A percentile compares a stretch with the other conserved stretches of the same genome.
phyloP scores from a whole-genome alignment of 2,329 filamentous ascomycete species.

The Aureobasidium mangrovei region DNA sequence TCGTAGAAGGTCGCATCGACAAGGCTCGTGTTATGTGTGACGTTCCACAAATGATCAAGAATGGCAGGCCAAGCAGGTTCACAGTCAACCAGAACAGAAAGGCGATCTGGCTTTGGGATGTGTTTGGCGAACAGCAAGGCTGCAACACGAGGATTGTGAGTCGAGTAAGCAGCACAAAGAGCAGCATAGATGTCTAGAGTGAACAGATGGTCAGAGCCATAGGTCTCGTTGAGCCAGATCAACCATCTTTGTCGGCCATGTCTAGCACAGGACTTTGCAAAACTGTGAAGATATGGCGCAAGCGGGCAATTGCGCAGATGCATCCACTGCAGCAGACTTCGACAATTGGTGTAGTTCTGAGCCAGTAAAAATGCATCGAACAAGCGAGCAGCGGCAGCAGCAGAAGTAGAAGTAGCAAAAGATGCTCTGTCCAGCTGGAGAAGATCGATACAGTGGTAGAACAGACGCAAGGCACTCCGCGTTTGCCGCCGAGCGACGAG shows the following conservation, averaged over 20 bases:
- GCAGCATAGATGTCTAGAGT: neutral
- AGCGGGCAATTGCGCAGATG: neutral
- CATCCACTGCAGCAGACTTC: neutral
- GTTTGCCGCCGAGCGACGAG: no score
- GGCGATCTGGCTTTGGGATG: neutral
- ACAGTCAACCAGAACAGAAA: neutral
- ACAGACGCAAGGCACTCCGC: neutral
- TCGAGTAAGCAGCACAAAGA: constrained; percentile 2
- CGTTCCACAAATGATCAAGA: neutral
- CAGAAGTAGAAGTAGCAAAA: no score
- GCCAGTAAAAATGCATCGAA: neutral
- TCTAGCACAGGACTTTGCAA: no score
- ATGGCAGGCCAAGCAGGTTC: constrained; percentile 9
- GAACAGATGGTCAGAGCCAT: neutral
- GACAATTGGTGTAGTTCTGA: neutral
- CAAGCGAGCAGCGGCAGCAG: neutral
- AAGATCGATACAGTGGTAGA: neutral
- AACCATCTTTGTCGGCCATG: neutral
- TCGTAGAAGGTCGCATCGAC: neutral
- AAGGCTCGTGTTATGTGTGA: neutral
- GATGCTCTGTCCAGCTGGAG: neutral
- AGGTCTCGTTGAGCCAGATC: neutral
- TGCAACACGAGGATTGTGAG: neutral
- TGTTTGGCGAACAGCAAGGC: constrained; percentile 1
- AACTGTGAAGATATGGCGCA: neutral